A percentile compares a stretch with the other conserved stretches of the same genome.
phyloP scores from a whole-genome alignment of 1,284 basidiomycete species.

The Porogramme epimiltina region DNA sequence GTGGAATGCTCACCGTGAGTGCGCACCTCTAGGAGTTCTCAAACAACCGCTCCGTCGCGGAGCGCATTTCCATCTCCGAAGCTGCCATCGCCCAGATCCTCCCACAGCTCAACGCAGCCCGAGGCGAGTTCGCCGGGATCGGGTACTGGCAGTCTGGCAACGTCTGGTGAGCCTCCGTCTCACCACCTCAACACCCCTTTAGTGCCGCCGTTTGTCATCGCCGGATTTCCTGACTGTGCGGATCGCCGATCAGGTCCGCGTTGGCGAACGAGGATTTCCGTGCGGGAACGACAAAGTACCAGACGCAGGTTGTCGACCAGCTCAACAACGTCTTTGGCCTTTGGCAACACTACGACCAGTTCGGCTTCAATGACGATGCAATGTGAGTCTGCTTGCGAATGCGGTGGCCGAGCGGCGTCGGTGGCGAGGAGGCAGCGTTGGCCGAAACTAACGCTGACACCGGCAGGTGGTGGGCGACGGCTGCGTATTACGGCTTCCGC shows the following conservation, averaged over 20 bases:
- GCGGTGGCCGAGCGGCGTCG: too few relatives aligned
- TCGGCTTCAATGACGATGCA: conserved; percentile 49
- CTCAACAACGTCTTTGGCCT: conserved; percentile 42
- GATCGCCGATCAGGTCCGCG: conserved; percentile 1
- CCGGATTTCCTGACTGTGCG: too few relatives aligned
- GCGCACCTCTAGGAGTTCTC: neutral
- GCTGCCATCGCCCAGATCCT: conserved; percentile 1
- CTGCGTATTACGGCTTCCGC: conserved; percentile 49
- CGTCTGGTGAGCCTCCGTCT: neutral
- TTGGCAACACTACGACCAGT: conserved; percentile 43
- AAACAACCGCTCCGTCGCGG: neutral
- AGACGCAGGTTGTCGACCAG: conserved; percentile 35
- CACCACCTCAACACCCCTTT: too few relatives aligned
- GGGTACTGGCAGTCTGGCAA: conserved; percentile 2
- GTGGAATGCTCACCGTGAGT: neutral
- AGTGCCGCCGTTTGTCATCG: too few relatives aligned
- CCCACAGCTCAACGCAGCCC: neutral
- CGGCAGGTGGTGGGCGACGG: conserved; percentile 50
- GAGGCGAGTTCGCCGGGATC: neutral
- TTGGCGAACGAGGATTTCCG: conserved; percentile 2
- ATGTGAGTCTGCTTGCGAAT: conserved; percentile 16
- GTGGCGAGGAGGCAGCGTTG: too few relatives aligned
- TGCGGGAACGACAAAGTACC: conserved; percentile 1
- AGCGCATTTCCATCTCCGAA: neutral
- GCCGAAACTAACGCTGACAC: neutral